Conservation (phyloP, 2,329 filamentous ascomycete species). For the Eutypella sp. region DNA sequence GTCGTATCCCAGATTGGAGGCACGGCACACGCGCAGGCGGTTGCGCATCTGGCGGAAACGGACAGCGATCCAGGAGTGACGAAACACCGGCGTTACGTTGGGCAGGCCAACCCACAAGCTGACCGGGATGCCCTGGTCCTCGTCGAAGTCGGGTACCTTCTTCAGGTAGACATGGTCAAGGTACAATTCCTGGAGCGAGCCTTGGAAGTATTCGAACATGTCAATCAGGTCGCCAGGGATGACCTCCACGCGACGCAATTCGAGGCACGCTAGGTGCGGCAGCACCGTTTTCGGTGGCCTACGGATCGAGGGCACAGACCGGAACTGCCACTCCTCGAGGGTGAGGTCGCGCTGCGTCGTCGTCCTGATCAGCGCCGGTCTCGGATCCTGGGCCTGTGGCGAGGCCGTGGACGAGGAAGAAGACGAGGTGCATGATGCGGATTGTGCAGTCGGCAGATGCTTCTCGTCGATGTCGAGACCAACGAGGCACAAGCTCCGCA, state of each 20-base stretch:
- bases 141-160: conserved; percentile 30
- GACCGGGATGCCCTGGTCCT: conserved; percentile 28
- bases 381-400: conserved; percentile 15
- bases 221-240: conserved; percentile 30
- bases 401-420: conserved; percentile 31
- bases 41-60: conserved; percentile 31
- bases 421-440: no score
- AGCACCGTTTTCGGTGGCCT: conserved; percentile 29
- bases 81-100: conserved; percentile 32
- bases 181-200: conserved; percentile 39
- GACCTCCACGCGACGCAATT: conserved; percentile 39
- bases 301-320: conserved; percentile 29
- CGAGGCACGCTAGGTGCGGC: conserved; percentile 36
- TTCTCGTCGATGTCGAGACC: conserved; percentile 39
- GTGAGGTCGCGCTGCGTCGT: conserved; percentile 32
- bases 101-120: conserved; percentile 42
- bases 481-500: conserved; percentile 44
- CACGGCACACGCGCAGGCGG: conserved; percentile 37
- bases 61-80: conserved; percentile 39
- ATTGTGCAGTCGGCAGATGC: conserved; percentile 17
- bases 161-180: conserved; percentile 43
- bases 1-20: conserved; percentile 40
- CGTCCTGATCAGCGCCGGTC: conserved; percentile 28
- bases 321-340: conserved; percentile 35
- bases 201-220: conserved; percentile 29